These are phyloP conservation scores for Lepidium sativum DNA, from an alignment of 345 rosid genomes.

Conservation along the genomic window DNA sequence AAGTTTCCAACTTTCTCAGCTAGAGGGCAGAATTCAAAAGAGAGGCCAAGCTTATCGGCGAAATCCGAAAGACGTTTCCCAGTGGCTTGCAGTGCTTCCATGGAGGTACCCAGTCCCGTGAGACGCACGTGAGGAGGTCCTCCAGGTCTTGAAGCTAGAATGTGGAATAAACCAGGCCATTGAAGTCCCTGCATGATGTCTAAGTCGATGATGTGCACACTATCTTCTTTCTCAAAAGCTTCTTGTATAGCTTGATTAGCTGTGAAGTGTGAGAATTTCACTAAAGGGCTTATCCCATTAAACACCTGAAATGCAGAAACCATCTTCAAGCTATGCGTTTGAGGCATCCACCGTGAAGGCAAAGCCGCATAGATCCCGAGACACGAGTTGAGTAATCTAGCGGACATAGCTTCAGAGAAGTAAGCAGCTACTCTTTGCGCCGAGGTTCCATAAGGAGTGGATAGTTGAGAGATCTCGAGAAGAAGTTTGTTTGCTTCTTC, in stretches of 20 bases:
- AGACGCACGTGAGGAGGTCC: constrained; percentile 94
- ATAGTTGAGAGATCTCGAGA: constrained; percentile 77
- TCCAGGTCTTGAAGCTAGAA: constrained; percentile 80
- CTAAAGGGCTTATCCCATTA: constrained; percentile 91
- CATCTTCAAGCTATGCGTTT: constrained; percentile 62
- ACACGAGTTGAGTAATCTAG: constrained; percentile 78
- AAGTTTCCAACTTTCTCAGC: constrained; percentile 86
- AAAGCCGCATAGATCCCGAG: constrained; percentile 71
- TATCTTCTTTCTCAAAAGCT: constrained; percentile 88
- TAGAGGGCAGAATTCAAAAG: constrained; percentile 79
- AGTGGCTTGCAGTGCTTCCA: constrained; percentile 83
- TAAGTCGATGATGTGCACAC: constrained; percentile 89
- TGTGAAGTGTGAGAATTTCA: constrained; percentile 96
- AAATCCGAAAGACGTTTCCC: constrained; percentile 90
- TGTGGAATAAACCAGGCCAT: constrained; percentile 98
- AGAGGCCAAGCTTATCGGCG: constrained; percentile 76
- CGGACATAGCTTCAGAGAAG: constrained; percentile 97
- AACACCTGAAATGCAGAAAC: constrained; percentile 96
- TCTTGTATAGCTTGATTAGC: constrained; percentile 98
- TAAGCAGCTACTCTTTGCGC: constrained; percentile 98
- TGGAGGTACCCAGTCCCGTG: constrained; percentile 87
- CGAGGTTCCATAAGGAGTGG: constrained; percentile 91
- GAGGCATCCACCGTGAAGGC: constrained; percentile 59
- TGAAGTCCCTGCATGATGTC: constrained; percentile 99
- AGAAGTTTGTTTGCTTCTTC: constrained; percentile 92